These are phyloP conservation scores for Trichoderma lentiforme DNA, from an alignment of 2,329 filamentous ascomycete species.

Conservation along the genomic window DNA sequence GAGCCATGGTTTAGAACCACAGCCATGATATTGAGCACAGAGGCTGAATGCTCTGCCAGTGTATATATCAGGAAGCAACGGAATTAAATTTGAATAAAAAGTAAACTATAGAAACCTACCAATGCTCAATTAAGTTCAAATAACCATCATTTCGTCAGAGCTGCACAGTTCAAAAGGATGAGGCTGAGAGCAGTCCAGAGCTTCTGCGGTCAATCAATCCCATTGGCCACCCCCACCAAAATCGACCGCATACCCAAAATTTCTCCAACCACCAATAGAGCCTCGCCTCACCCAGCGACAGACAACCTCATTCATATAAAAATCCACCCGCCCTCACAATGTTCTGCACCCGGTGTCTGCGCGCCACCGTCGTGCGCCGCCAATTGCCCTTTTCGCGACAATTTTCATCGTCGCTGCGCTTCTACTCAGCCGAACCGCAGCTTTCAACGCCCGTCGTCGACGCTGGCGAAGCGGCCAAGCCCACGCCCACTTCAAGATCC, in stretches of 20 bases:
- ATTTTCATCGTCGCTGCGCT: constrained; percentile 40
- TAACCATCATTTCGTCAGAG: neutral
- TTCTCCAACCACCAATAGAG: constrained; percentile 21
- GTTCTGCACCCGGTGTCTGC: constrained; percentile 49
- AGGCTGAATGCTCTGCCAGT: constrained; percentile 31
- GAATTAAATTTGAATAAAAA: constrained; percentile 24
- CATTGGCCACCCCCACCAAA: constrained; percentile 27
- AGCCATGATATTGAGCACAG: constrained; percentile 21
- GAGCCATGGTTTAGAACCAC: constrained; percentile 5
- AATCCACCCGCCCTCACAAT: constrained; percentile 30
- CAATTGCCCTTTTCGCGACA: constrained; percentile 33
- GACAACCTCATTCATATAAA: constrained; percentile 26
- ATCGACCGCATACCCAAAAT: constrained; percentile 28
- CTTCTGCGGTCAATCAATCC: constrained; percentile 18
- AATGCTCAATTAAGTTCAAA: neutral
- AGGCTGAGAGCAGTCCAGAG: constrained; percentile 29
- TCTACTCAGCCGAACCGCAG: constrained; percentile 37
- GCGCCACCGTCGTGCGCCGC: constrained; percentile 36
- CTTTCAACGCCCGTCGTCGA: constrained; percentile 36
- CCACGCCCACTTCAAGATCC: constrained; percentile 37
- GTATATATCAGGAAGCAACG: constrained; percentile 33
- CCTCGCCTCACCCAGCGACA: constrained; percentile 28
- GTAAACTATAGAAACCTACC: neutral
- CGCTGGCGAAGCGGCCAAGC: constrained; percentile 31
- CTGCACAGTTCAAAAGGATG: constrained; percentile 8